Conservation (phyloP, 208 protist species). For the Leishmania tarentolae region DNA sequence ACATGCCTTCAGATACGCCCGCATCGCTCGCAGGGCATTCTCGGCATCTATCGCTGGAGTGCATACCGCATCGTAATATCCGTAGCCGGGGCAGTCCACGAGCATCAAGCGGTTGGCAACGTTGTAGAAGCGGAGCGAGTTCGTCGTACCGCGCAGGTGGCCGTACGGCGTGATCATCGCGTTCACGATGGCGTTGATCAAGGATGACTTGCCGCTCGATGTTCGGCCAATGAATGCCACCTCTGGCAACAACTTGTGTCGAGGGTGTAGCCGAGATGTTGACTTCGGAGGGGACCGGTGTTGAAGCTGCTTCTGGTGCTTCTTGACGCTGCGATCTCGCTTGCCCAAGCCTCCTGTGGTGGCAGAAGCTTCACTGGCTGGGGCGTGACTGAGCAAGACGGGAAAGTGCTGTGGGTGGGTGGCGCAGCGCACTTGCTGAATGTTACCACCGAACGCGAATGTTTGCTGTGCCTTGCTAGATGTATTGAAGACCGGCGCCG, state of each 20-base stretch:
- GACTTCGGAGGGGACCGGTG: not conserved
- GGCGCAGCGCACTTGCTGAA: slow-evolving; percentile 48
- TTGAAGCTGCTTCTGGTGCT: not conserved
- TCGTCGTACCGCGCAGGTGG: slow-evolving; percentile 84
- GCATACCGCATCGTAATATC: slow-evolving; percentile 77
- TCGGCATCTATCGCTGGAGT: slow-evolving; percentile 65
- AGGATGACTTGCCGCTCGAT: slow-evolving; percentile 83
- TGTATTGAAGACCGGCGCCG: slow-evolving; percentile 80
- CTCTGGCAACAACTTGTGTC: slow-evolving; percentile 58
- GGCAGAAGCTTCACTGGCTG: not conserved
- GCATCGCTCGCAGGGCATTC: slow-evolving; percentile 75
- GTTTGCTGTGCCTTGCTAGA: slow-evolving; percentile 84
- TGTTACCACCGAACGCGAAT: slow-evolving; percentile 83
- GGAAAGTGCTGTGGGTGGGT: slow-evolving; percentile 79
- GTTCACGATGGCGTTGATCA: slow-evolving; percentile 88
- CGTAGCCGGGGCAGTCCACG: slow-evolving; percentile 90
- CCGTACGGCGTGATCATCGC: slow-evolving; percentile 83
- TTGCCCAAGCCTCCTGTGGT: not conserved
- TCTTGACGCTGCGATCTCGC: not conserved
- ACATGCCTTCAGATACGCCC: slow-evolving; percentile 53
- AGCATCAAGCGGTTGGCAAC: slow-evolving; percentile 67
- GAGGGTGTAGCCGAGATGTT: not conserved
- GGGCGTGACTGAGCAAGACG: slow-evolving; percentile 18
- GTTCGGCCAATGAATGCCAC: slow-evolving; percentile 90
- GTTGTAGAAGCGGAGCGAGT: slow-evolving; percentile 76